Percentiles rank a stretch among this genome's conserved stretches.
phyloP scores from a whole-genome alignment of 2,329 filamentous ascomycete species.

The Geoglossum cookeanum region DNA sequence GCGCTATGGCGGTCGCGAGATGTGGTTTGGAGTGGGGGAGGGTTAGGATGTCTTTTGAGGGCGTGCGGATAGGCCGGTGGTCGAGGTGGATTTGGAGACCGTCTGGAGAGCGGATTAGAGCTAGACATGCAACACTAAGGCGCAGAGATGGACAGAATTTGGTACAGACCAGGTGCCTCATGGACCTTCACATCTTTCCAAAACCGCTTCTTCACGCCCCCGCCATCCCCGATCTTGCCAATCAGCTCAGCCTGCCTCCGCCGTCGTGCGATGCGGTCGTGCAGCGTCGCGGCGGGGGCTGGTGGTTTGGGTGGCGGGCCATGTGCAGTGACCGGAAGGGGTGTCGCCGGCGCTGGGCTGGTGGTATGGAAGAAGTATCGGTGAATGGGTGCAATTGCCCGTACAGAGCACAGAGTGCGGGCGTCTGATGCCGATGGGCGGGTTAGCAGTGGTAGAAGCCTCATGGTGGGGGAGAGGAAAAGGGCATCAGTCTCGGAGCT shows the following conservation, averaged over 20 bases:
- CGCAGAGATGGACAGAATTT: not conserved
- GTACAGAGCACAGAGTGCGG: not conserved
- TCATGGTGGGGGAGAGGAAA: too few species aligned
- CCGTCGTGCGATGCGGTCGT: constrained; percentile 29
- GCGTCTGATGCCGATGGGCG: not conserved
- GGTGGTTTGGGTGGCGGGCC: constrained; percentile 41
- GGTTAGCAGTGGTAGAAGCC: not conserved
- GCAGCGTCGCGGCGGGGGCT: constrained; percentile 26
- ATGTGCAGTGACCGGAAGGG: constrained; percentile 37
- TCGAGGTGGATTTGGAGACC: constrained; percentile 56
- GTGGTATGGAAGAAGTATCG: constrained; percentile 4
- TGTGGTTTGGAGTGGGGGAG: constrained; percentile 59
- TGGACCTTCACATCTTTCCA: constrained; percentile 69
- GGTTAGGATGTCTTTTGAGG: constrained; percentile 48
- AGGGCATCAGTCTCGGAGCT: too few species aligned
- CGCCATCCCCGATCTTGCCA: constrained; percentile 24
- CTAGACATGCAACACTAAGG: not conserved
- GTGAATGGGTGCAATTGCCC: not conserved
- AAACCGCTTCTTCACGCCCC: constrained; percentile 44
- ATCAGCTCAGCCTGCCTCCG: constrained; percentile 31
- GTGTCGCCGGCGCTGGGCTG: constrained; percentile 28
- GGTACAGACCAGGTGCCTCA: constrained; percentile 39
- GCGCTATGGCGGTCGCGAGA: constrained; percentile 66
- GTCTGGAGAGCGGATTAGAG: constrained; percentile 15
- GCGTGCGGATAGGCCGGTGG: constrained; percentile 57